Conservation (phyloP, 805 yeast genomes). For the Candida krabiensis region DNA sequence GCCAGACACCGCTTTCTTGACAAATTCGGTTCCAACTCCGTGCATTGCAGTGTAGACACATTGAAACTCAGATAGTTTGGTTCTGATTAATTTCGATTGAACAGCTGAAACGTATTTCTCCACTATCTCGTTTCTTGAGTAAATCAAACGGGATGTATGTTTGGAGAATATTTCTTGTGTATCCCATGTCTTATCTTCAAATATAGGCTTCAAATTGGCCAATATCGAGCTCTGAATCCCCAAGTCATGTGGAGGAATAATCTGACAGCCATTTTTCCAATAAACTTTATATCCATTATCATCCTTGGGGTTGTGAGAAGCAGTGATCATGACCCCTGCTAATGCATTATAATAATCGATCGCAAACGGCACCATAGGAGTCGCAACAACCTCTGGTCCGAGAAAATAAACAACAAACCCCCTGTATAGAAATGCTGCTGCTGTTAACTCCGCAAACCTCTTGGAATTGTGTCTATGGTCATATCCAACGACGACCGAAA, state of each 20-base stretch:
- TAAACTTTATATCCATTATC: conserved; percentile 96
- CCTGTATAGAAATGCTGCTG: conserved; percentile 63
- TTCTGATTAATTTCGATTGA: conserved; percentile 32
- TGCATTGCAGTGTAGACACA: conserved; percentile 94
- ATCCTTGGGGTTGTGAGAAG: conserved; percentile 80
- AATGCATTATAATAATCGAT: conserved; percentile 62
- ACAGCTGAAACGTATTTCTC: conserved; percentile 40
- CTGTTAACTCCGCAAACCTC: conserved; percentile 77
- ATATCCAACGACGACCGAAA: conserved; percentile 75
- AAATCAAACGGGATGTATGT: conserved; percentile 29
- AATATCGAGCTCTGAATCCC: conserved; percentile 68
- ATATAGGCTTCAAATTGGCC: conserved; percentile 61
- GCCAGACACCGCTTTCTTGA: conserved; percentile 39
- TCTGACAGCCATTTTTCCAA: conserved; percentile 92
- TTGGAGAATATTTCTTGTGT: conserved; percentile 30
- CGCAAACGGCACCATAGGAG: conserved; percentile 91
- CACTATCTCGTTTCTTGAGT: conserved; percentile 44
- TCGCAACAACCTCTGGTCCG: conserved; percentile 58
- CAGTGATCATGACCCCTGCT: conserved; percentile 91
- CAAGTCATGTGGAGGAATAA: conserved; percentile 86
- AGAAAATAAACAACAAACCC: conserved; percentile 73
- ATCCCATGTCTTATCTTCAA: conserved; percentile 37
- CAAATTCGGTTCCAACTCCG: conserved; percentile 81
- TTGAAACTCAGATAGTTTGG: conserved; percentile 35
- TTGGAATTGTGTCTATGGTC: conserved; percentile 86